Evolutionary conservation across 179 eudicot species (phyloP).

Genomic region (Corrigiola litoralis): DNA sequence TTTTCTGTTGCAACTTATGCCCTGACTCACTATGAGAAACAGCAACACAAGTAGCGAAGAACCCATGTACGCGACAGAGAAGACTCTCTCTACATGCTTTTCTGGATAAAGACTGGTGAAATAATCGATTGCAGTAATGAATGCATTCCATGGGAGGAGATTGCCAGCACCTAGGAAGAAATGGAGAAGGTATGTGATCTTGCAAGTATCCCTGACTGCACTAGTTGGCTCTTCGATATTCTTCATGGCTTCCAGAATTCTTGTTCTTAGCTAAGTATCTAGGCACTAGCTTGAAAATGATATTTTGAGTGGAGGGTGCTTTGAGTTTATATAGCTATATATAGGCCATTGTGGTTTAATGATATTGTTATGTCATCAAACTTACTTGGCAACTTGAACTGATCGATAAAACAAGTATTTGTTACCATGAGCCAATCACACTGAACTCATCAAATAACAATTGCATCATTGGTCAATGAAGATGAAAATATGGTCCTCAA

Average conservation of each 20-base stretch:
- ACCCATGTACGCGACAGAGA: slow-evolving; percentile 76
- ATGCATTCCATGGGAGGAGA: slow-evolving; percentile 71
- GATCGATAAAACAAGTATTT: neutral
- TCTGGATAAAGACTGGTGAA: slow-evolving; percentile 55
- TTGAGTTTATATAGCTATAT: neutral
- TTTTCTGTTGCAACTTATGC: slow-evolving; percentile 18
- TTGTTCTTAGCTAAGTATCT: neutral
- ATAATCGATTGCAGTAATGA: slow-evolving; percentile 71
- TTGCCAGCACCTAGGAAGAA: slow-evolving; percentile 63
- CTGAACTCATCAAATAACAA: too few species aligned
- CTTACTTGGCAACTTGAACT: too few species aligned
- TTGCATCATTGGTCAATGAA: too few species aligned
- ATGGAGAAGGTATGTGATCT: slow-evolving; percentile 57
- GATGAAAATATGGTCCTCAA: too few species aligned
- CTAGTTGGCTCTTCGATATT: slow-evolving; percentile 16
- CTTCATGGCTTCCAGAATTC: slow-evolving; percentile 35
- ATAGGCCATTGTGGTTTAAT: neutral
- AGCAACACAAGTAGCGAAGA: slow-evolving; percentile 54
- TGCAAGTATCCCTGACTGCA: slow-evolving; percentile 44
- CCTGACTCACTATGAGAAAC: slow-evolving; percentile 35
- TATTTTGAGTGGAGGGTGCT: neutral
- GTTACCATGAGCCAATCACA: too few species aligned
- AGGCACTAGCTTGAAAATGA: too few species aligned
- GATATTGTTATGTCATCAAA: too few species aligned
- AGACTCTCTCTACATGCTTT: slow-evolving; percentile 59